phyloP scores from a whole-genome alignment of 2,329 filamentous ascomycete species.

The Pseudocercospora pini-densiflorae region DNA sequence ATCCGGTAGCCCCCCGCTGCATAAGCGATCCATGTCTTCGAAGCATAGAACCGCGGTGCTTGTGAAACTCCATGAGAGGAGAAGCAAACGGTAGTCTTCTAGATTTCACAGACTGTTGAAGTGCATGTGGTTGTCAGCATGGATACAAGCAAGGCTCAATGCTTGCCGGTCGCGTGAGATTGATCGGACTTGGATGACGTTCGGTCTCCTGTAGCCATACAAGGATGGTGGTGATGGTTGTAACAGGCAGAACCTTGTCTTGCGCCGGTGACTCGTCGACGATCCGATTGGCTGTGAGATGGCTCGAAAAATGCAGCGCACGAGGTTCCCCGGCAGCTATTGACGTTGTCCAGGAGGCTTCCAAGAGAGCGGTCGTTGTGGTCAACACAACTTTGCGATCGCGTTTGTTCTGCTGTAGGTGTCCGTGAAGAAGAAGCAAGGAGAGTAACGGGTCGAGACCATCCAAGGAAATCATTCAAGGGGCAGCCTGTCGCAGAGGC shows the following conservation, averaged over 20 bases:
- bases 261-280: background rate
- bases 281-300: conserved; percentile 6
- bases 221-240: background rate
- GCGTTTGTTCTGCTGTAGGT: background rate
- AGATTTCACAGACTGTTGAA: background rate
- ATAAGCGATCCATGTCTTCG: background rate
- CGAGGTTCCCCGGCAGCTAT: background rate
- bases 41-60: background rate
- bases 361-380: background rate
- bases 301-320: background rate
- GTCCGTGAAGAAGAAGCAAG: background rate
- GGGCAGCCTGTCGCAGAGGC: background rate
- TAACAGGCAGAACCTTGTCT: conserved; percentile 7
- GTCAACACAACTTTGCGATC: background rate
- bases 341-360: background rate
- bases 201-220: conserved; percentile 1
- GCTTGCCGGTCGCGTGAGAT: conserved; percentile 8
- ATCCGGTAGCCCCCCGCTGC: conserved; percentile 5
- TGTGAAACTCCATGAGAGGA: background rate
- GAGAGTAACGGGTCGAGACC: background rate
- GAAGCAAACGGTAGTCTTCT: conserved; percentile 2
- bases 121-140: conserved; percentile 18
- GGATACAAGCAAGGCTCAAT: background rate
- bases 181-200: conserved; percentile 16
- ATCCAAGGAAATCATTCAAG: background rate